Conservation (phyloP, 768 basidiomycete species). For the Mycena latifolia region DNA sequence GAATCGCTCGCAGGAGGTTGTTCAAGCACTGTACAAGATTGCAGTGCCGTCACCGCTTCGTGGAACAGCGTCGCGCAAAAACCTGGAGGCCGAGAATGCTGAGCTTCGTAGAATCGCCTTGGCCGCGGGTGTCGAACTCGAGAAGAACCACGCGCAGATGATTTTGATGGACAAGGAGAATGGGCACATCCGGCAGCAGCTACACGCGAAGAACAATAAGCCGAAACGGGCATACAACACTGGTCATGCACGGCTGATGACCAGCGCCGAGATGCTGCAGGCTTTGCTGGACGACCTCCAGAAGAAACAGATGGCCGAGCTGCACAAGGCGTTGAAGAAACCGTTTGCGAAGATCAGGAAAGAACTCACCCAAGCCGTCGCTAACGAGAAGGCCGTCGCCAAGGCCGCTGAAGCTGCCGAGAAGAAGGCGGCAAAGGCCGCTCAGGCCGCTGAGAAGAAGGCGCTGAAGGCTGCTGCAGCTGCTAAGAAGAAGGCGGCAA, state of each 20-base stretch:
- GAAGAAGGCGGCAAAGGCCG: too few species aligned
- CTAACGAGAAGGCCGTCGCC: too few species aligned
- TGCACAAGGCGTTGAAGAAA: conserved; percentile 8
- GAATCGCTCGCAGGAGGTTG: neutral
- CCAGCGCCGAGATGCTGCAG: neutral
- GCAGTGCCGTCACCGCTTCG: conserved; percentile 15
- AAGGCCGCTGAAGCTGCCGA: too few species aligned
- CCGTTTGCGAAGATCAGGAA: neutral
- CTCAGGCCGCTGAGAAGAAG: too few species aligned
- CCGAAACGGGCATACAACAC: conserved; percentile 1
- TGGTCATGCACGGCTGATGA: conserved; percentile 11
- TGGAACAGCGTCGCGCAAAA: conserved; percentile 7
- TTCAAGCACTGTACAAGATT: neutral
- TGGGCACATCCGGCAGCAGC: neutral
- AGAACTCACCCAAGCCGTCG: too few species aligned
- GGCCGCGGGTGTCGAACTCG: conserved; percentile 10
- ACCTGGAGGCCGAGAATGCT: conserved; percentile 11
- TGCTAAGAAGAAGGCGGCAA: too few species aligned
- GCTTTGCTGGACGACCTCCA: neutral
- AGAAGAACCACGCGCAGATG: too few species aligned
- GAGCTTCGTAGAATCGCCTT: conserved; percentile 1
- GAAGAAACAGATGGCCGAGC: neutral
- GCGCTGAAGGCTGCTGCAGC: too few species aligned
- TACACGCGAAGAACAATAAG: conserved; percentile 23
- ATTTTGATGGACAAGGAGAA: conserved; percentile 13